A percentile compares a stretch with the other conserved stretches of the same genome.
Evolutionary conservation across 768 basidiomycete genomes (phyloP).

Genomic region (Tremella fuciformis): DNA sequence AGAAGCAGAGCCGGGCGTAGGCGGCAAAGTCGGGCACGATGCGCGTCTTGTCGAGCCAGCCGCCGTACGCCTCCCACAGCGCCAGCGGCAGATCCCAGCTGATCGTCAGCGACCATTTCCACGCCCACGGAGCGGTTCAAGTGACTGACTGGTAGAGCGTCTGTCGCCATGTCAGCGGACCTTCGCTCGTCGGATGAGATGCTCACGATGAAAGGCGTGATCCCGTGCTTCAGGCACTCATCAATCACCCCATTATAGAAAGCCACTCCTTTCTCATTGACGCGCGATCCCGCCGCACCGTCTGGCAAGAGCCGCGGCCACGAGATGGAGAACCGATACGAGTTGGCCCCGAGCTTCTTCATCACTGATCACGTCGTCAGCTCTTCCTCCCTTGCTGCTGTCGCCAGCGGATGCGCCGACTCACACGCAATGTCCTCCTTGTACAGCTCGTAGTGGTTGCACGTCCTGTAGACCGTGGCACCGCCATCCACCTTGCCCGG

Average conservation of each 20-base stretch:
- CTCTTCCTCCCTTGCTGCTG: no score
- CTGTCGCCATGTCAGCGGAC: constrained; percentile 1
- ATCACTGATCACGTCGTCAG: constrained; percentile 53
- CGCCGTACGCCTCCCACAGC: constrained; percentile 69
- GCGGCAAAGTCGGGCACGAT: constrained; percentile 64
- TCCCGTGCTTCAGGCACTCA: constrained; percentile 62
- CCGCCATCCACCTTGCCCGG: constrained; percentile 72
- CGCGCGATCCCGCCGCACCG: constrained; percentile 65
- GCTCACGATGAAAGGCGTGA: constrained; percentile 54
- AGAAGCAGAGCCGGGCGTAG: constrained; percentile 69
- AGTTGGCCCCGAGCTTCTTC: constrained; percentile 63
- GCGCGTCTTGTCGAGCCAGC: constrained; percentile 64
- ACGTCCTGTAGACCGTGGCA: constrained; percentile 65
- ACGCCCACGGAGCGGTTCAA: no score
- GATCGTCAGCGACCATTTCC: constrained; percentile 7
- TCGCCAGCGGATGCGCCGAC: constrained; percentile 3
- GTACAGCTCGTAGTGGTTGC: constrained; percentile 69
- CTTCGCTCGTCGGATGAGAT: constrained; percentile 18
- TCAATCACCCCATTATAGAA: constrained; percentile 72
- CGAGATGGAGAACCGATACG: constrained; percentile 72
- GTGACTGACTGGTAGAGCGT: constrained; percentile 31
- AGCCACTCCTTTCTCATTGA: constrained; percentile 67
- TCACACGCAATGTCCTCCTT: constrained; percentile 41
- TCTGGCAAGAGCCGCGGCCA: constrained; percentile 74
- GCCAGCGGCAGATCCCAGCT: constrained; percentile 73